These are phyloP conservation scores for Candida saitoana DNA, from an alignment of 805 yeast species.

Conservation along the genomic window DNA sequence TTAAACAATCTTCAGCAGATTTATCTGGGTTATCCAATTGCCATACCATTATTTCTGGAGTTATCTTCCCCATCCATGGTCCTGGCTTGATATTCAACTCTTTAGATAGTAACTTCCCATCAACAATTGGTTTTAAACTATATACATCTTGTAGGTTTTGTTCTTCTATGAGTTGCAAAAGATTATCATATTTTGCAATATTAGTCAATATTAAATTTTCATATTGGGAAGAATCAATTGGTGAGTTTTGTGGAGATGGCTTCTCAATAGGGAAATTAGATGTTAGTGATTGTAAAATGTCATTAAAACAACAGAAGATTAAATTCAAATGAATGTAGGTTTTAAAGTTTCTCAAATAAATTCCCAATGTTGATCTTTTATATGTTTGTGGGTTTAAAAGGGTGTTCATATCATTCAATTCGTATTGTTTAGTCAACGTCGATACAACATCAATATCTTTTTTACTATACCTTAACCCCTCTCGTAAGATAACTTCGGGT, in stretches of 20 bases:
- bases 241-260: background rate
- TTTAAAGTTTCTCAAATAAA: conserved; percentile 51
- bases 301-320: conserved; percentile 35
- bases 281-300: conserved; percentile 15
- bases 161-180: conserved; percentile 28
- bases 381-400: conserved; percentile 14
- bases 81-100: conserved; percentile 66
- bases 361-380: conserved; percentile 58
- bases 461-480: conserved; percentile 66
- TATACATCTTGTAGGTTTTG: conserved; percentile 41
- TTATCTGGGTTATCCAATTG: conserved; percentile 71
- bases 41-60: conserved; percentile 60
- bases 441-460: conserved; percentile 51
- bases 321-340: conserved; percentile 45
- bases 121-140: conserved; percentile 59
- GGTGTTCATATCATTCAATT: conserved; percentile 15
- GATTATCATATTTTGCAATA: conserved; percentile 25
- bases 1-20: conserved; percentile 51
- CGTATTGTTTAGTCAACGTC: conserved; percentile 32
- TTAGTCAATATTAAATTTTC: conserved; percentile 4
- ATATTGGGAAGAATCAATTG: conserved; percentile 1
- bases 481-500: conserved; percentile 51
- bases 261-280: background rate
- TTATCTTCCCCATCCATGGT: conserved; percentile 70
- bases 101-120: conserved; percentile 65